Percentiles rank a stretch among this genome's conserved stretches.
Conservation (phyloP, 2,329 filamentous ascomycete genomes). For the Aureobasidium sp. region DNA sequence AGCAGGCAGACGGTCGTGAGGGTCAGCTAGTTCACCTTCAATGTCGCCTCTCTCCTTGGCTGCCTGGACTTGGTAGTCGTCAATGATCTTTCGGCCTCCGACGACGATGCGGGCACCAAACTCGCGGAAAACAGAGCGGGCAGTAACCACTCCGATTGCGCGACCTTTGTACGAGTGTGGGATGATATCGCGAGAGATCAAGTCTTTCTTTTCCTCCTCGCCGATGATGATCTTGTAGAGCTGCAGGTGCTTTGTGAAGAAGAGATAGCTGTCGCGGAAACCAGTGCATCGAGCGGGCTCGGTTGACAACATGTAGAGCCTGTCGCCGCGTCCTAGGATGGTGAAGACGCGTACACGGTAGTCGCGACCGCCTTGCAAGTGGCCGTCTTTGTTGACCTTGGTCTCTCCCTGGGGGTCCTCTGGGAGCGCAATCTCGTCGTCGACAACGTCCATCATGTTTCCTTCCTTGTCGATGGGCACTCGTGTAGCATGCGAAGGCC, state of each 20-base stretch:
- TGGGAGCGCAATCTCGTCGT: slow-evolving; percentile 85
- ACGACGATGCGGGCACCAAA: slow-evolving; percentile 93
- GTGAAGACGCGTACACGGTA: slow-evolving; percentile 96
- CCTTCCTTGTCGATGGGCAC: slow-evolving; percentile 91
- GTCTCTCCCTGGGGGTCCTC: slow-evolving; percentile 81
- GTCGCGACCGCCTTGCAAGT: slow-evolving; percentile 73
- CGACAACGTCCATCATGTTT: slow-evolving; percentile 77
- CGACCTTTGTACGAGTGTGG: slow-evolving; percentile 98
- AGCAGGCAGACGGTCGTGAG: slow-evolving; percentile 67
- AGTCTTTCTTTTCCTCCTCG: slow-evolving; percentile 91
- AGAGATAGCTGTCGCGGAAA: slow-evolving; percentile 95
- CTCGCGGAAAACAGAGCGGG: slow-evolving; percentile 91
- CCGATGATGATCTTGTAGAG: slow-evolving; percentile 98
- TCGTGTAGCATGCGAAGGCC: slow-evolving; percentile 66
- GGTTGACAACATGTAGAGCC: slow-evolving; percentile 97
- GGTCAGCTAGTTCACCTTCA: slow-evolving; percentile 87
- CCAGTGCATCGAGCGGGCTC: slow-evolving; percentile 94
- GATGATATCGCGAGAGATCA: slow-evolving; percentile 92
- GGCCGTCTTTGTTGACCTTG: slow-evolving; percentile 86
- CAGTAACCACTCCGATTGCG: slow-evolving; percentile 92
- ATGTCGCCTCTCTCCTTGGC: slow-evolving; percentile 67
- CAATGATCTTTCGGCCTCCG: slow-evolving; percentile 72
- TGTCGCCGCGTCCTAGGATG: slow-evolving; percentile 69
- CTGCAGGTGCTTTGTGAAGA: slow-evolving; percentile 96
- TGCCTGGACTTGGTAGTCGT: slow-evolving; percentile 80